phyloP scores from a whole-genome alignment of 345 rosid genomes.

The Ceriops decandra region DNA sequence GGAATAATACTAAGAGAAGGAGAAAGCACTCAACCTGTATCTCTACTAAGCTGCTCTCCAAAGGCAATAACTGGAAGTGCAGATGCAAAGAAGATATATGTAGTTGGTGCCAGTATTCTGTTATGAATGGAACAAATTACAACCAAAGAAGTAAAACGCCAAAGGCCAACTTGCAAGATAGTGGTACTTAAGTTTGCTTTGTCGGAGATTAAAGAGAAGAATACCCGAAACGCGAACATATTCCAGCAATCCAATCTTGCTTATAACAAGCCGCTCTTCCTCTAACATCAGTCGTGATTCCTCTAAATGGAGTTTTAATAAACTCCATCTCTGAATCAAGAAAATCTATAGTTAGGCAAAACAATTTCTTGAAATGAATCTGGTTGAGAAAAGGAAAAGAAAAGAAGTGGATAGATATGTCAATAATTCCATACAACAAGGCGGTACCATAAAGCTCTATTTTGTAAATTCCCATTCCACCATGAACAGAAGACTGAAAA shows the following conservation, averaged over 20 bases:
- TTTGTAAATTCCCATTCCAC: too few relatives aligned
- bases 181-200: background rate
- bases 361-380: background rate
- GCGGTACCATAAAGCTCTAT: too few relatives aligned
- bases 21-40: constrained; percentile 45
- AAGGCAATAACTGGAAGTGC: constrained; percentile 84
- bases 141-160: background rate
- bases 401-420: too few relatives aligned
- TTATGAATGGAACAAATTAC: background rate
- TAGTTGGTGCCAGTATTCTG: constrained; percentile 77
- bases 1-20: background rate
- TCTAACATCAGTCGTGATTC: constrained; percentile 46
- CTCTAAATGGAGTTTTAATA: constrained; percentile 45
- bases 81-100: constrained; percentile 83
- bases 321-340: constrained; percentile 35
- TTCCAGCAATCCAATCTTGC: constrained; percentile 60
- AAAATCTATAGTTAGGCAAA: constrained; percentile 1
- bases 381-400: too few relatives aligned
- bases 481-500: too few relatives aligned
- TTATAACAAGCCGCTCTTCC: constrained; percentile 61
- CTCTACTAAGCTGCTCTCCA: constrained; percentile 76
- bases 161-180: background rate
- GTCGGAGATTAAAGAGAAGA: background rate
- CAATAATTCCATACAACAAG: too few relatives aligned
- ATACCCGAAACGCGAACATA: constrained; percentile 56